Evolutionary conservation across 1,284 basidiomycete species (phyloP).

Genomic region (Rhodofomes roseus): DNA sequence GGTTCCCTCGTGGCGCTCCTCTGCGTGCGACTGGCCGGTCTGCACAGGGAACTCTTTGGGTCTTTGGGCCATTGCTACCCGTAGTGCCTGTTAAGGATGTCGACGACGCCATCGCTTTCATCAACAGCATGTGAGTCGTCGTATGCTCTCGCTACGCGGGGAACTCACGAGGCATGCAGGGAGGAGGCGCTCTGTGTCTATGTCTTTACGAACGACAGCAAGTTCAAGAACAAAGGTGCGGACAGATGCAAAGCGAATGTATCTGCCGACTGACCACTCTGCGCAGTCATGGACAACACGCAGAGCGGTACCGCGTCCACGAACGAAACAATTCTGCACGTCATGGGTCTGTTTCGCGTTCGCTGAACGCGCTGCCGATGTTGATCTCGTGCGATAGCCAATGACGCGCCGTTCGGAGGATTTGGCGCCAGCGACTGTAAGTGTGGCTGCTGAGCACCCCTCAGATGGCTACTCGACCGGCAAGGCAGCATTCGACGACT

Average conservation of each 20-base stretch:
- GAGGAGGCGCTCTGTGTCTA: slow-evolving; percentile 75
- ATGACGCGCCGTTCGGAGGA: slow-evolving; percentile 69
- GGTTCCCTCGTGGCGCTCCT: slow-evolving; percentile 5
- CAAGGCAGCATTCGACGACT: slow-evolving; percentile 62
- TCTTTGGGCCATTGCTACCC: slow-evolving; percentile 46
- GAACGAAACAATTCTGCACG: slow-evolving; percentile 58
- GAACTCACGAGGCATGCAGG: slow-evolving; percentile 29
- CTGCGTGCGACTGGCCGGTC: not conserved
- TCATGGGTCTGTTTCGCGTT: slow-evolving; percentile 33
- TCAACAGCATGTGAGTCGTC: slow-evolving; percentile 48
- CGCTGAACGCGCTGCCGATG: too few species aligned
- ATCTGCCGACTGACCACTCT: not conserved
- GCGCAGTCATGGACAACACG: slow-evolving; percentile 56
- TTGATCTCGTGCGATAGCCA: slow-evolving; percentile 29
- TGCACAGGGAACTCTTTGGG: too few species aligned
- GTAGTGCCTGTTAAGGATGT: slow-evolving; percentile 68
- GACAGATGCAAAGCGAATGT: slow-evolving; percentile 27
- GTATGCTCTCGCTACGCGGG: not conserved
- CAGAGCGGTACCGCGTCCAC: slow-evolving; percentile 57
- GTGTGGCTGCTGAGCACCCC: slow-evolving; percentile 17
- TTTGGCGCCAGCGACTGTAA: slow-evolving; percentile 64
- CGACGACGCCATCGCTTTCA: slow-evolving; percentile 66
- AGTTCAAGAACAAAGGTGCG: slow-evolving; percentile 46
- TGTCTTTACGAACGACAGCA: slow-evolving; percentile 58
- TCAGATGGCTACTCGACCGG: slow-evolving; percentile 58